Conservation (phyloP, 495 filamentous ascomycete genomes). For the Xylaria sp. region DNA sequence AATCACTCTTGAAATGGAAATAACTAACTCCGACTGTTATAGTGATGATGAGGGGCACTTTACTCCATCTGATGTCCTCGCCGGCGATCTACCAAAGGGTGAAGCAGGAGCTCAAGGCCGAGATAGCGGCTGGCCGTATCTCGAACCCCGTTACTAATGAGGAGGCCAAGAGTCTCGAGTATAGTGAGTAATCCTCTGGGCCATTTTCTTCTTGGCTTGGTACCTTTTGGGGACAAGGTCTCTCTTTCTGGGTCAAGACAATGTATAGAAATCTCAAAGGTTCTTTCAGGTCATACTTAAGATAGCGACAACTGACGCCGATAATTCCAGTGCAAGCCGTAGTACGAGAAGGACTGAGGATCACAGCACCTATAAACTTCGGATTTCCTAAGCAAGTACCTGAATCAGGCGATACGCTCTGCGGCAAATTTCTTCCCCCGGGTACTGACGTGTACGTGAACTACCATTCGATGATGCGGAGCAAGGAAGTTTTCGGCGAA, state of each 20-base stretch:
- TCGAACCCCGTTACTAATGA: constrained; percentile 45
- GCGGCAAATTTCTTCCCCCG: constrained; percentile 57
- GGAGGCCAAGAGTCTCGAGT: constrained; percentile 51
- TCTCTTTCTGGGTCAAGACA: neutral
- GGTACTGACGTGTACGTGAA: constrained; percentile 61
- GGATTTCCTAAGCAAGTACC: constrained; percentile 55
- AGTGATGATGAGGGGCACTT: constrained; percentile 61
- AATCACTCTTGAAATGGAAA: too few species aligned
- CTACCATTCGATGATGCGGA: constrained; percentile 42
- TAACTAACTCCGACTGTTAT: too few species aligned
- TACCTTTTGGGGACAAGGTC: neutral
- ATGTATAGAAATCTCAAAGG: neutral
- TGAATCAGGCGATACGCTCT: constrained; percentile 56
- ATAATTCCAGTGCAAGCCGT: constrained; percentile 43
- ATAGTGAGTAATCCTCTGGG: constrained; percentile 26
- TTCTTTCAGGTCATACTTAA: neutral
- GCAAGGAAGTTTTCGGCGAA: constrained; percentile 54
- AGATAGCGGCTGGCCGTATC: constrained; percentile 39
- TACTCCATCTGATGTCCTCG: constrained; percentile 57
- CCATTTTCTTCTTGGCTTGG: neutral
- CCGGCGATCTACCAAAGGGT: constrained; percentile 55
- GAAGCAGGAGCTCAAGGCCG: constrained; percentile 61
- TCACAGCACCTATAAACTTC: constrained; percentile 45
- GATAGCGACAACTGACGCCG: neutral
- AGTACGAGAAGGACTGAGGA: constrained; percentile 60